Conservation (phyloP, 2,329 filamentous ascomycete genomes). For the Diaporthe nobilis region DNA sequence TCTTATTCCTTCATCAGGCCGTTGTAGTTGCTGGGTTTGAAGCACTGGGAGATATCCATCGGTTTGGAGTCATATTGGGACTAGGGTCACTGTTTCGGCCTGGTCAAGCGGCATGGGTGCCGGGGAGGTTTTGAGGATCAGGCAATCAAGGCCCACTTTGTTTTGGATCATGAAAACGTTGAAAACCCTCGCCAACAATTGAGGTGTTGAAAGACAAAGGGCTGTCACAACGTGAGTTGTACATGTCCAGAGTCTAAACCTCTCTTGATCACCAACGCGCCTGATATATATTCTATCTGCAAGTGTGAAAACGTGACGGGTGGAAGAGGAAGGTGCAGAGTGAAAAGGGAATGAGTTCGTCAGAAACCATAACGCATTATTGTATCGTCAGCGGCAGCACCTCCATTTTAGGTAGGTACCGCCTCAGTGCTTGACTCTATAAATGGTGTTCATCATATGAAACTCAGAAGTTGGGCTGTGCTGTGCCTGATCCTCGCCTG, state of each 20-base stretch:
- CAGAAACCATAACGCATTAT: conserved; percentile 58
- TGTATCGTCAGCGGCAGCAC: conserved; percentile 62
- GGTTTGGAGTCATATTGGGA: conserved; percentile 17
- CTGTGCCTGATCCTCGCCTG: neutral
- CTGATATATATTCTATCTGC: neutral
- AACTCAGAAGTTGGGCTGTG: conserved; percentile 59
- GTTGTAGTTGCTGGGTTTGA: conserved; percentile 33
- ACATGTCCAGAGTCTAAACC: neutral
- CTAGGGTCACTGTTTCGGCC: conserved; percentile 11
- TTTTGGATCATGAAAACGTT: conserved; percentile 9
- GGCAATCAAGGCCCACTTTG: neutral
- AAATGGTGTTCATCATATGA: conserved; percentile 90
- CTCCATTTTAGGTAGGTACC: conserved; percentile 53
- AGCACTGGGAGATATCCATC: conserved; percentile 38
- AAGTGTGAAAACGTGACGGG: neutral
- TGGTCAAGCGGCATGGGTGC: conserved; percentile 1
- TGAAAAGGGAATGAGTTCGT: conserved; percentile 47
- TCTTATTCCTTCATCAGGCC: conserved; percentile 30
- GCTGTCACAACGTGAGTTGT: neutral
- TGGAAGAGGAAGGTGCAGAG: neutral
- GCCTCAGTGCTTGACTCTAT: conserved; percentile 99
- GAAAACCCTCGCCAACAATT: neutral
- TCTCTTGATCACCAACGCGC: neutral
- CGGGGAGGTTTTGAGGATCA: neutral
- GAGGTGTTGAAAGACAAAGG: neutral